A percentile compares a stretch with the other conserved stretches of the same genome.
phyloP scores from a whole-genome alignment of 2,329 filamentous ascomycete genomes.

The Fusarium anthophilum region DNA sequence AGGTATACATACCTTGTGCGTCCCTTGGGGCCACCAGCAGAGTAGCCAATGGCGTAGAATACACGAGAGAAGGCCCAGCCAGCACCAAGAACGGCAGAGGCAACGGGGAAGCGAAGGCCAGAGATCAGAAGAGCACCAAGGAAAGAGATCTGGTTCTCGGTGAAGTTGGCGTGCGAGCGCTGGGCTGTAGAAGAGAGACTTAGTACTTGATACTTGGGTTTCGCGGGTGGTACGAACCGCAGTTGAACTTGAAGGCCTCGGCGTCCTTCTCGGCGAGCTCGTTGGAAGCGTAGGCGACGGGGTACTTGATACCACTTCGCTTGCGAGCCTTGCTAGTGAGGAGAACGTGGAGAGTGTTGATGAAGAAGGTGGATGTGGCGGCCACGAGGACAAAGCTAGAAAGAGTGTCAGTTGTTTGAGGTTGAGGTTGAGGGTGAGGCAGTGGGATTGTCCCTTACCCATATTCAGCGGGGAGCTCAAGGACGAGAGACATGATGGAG shows the following conservation, averaged over 20 bases:
- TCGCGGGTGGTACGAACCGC: conserved; percentile 53
- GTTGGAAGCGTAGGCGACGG: conserved; percentile 63
- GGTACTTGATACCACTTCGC: conserved; percentile 64
- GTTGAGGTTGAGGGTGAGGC: not conserved
- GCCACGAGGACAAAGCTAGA: conserved; percentile 70
- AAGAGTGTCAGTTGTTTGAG: not conserved
- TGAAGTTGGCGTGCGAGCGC: conserved; percentile 70
- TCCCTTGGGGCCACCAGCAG: conserved; percentile 56
- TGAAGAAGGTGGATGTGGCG: conserved; percentile 65
- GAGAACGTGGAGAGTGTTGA: conserved; percentile 63
- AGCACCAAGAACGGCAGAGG: conserved; percentile 59
- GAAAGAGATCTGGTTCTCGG: conserved; percentile 67
- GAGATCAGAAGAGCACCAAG: conserved; percentile 63
- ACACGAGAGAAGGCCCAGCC: conserved; percentile 63
- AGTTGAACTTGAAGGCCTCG: conserved; percentile 69
- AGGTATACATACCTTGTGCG: conserved; percentile 49
- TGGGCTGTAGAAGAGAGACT: conserved; percentile 54
- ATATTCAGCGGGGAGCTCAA: conserved; percentile 60
- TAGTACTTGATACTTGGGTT: not conserved
- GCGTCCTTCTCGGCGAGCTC: conserved; percentile 65
- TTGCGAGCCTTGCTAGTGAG: conserved; percentile 62
- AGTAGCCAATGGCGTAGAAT: conserved; percentile 66
- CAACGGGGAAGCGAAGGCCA: conserved; percentile 63
- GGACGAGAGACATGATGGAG: conserved; percentile 53
- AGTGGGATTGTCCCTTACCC: conserved; percentile 51